Evolutionary conservation across 495 filamentous ascomycete species (phyloP).

Genomic region (Chaetomium fimeti): DNA sequence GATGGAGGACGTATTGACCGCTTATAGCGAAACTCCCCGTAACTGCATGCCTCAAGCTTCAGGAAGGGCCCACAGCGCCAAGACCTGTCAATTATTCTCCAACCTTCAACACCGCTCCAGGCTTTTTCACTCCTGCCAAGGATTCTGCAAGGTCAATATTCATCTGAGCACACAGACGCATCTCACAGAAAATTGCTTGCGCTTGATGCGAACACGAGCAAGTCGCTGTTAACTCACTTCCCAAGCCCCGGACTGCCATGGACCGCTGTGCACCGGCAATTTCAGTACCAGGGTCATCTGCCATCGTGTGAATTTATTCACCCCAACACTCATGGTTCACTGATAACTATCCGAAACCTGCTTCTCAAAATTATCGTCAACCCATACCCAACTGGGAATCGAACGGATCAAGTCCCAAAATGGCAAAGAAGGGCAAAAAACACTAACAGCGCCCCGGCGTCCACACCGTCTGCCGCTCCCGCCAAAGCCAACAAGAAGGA

Average conservation of each 20-base stretch:
- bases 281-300: conserved; percentile 7
- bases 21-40: conserved; percentile 1
- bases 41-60: not conserved
- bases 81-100: not conserved
- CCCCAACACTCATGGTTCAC: conserved; percentile 6
- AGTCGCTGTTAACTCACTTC: conserved; percentile 10
- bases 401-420: conserved; percentile 22
- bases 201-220: not conserved
- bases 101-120: not conserved
- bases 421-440: conserved; percentile 52
- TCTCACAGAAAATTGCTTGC: not conserved
- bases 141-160: not conserved
- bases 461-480: conserved; percentile 32
- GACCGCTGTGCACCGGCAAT: conserved; percentile 10
- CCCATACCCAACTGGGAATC: not conserved
- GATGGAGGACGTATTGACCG: not conserved
- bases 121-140: conserved; percentile 13
- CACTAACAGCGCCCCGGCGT: conserved; percentile 39
- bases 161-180: not conserved
- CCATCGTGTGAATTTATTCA: conserved; percentile 8
- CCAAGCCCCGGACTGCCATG: conserved; percentile 14
- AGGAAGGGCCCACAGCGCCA: not conserved
- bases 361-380: not conserved
- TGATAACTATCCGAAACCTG: not conserved
- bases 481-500: conserved; percentile 32